These are phyloP conservation scores for Hanseniaspora meyeri DNA, from an alignment of 805 yeast genomes.

Conservation along the genomic window DNA sequence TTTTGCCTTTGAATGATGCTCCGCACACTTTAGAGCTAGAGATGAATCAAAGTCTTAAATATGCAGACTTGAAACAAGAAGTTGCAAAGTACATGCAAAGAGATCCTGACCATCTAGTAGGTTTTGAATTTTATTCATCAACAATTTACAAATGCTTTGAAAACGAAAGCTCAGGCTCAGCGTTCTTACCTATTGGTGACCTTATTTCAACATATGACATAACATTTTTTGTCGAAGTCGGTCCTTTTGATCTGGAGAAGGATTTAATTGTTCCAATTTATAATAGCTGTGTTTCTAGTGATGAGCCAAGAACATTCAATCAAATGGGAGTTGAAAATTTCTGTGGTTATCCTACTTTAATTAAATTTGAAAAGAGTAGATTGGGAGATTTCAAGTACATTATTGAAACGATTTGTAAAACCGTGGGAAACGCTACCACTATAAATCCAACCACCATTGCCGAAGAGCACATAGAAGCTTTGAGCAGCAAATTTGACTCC, in stretches of 20 bases:
- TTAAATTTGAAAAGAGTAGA: slow-evolving; percentile 27
- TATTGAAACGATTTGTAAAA: background rate
- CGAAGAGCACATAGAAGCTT: background rate
- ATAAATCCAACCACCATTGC: background rate
- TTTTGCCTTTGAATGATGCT: slow-evolving; percentile 46
- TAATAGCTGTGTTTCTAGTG: slow-evolving; percentile 27
- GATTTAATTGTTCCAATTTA: slow-evolving; percentile 52
- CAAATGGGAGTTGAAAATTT: slow-evolving; percentile 32
- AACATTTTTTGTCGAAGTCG: slow-evolving; percentile 50
- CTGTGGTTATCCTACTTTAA: slow-evolving; percentile 69
- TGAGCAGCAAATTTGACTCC: background rate
- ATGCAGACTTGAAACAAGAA: slow-evolving; percentile 48
- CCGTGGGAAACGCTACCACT: background rate
- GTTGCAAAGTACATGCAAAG: slow-evolving; percentile 37
- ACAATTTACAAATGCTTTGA: slow-evolving; percentile 63
- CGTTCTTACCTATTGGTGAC: slow-evolving; percentile 54
- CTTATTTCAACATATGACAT: slow-evolving; percentile 51
- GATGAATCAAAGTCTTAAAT: slow-evolving; percentile 50
- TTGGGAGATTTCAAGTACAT: slow-evolving; percentile 1
- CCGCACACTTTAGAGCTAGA: slow-evolving; percentile 56
- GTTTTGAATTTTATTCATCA: slow-evolving; percentile 52
- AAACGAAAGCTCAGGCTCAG: slow-evolving; percentile 38
- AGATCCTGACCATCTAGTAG: slow-evolving; percentile 32
- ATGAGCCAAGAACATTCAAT: slow-evolving; percentile 8
- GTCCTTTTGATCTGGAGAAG: slow-evolving; percentile 28